phyloP scores from a whole-genome alignment of 345 rosid species.

The Cardiospermum halicacabum region DNA sequence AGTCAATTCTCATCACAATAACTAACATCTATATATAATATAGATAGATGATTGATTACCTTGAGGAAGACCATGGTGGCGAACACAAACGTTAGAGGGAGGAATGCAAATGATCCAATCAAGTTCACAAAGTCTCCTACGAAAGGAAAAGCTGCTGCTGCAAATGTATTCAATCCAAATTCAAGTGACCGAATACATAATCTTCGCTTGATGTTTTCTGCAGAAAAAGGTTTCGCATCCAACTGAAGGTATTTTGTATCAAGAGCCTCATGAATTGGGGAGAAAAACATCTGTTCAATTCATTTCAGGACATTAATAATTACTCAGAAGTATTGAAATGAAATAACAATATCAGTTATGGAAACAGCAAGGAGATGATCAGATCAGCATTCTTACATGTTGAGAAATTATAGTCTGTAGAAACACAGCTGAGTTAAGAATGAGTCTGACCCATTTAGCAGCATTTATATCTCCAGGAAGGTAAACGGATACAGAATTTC shows the following conservation, averaged over 20 bases:
- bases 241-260: conserved; percentile 27
- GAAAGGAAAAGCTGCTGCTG: conserved; percentile 39
- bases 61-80: conserved; percentile 27
- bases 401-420: conserved; percentile 28
- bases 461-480: conserved; percentile 22
- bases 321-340: background rate
- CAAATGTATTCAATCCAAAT: conserved; percentile 16
- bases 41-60: conserved; percentile 7
- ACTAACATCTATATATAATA: too few species aligned
- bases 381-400: conserved; percentile 13
- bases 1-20: background rate
- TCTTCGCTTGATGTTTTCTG: conserved; percentile 14
- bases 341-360: background rate
- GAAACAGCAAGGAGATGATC: background rate
- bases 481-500: conserved; percentile 26
- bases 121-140: conserved; percentile 34
- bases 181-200: conserved; percentile 17
- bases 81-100: conserved; percentile 30
- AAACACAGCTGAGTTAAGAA: conserved; percentile 22
- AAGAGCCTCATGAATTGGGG: conserved; percentile 32
- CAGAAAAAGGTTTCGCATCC: conserved; percentile 18
- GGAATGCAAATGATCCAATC: conserved; percentile 26
- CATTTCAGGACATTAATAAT: background rate
- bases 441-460: conserved; percentile 25
- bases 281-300: conserved; percentile 19